These are phyloP conservation scores for Phalaenopsis hybrid DNA, from an alignment of 116 monocot genomes.

Conservation along the genomic window DNA sequence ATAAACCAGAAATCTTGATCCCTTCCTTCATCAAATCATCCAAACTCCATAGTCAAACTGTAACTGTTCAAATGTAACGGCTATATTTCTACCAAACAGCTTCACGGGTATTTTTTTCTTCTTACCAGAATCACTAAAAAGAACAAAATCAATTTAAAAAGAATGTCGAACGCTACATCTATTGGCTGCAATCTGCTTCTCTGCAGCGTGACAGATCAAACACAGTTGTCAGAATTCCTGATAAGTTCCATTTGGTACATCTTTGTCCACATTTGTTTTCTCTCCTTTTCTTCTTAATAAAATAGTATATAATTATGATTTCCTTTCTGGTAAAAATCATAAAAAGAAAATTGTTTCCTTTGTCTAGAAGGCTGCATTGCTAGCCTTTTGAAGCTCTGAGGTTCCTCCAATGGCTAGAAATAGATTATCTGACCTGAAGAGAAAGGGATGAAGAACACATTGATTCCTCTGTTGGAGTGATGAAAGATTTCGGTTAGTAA, in stretches of 20 bases:
- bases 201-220: background rate
- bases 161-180: background rate
- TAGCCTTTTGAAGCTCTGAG: background rate
- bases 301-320: background rate
- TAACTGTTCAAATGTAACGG: too few species aligned
- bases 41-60: too few species aligned
- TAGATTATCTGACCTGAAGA: background rate
- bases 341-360: background rate
- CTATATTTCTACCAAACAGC: too few species aligned
- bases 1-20: too few species aligned
- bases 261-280: slow-evolving; percentile 2
- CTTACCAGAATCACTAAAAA: too few species aligned
- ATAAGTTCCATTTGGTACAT: background rate
- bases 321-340: background rate
- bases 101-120: too few species aligned
- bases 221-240: background rate
- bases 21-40: too few species aligned
- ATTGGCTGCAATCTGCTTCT: background rate
- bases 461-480: background rate
- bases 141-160: background rate
- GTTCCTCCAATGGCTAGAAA: background rate
- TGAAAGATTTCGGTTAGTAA: background rate
- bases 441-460: background rate
- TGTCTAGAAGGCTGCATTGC: background rate
- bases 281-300: background rate